Conservation (phyloP, 805 yeast genomes). For the Zygosaccharomyces siamensis region DNA sequence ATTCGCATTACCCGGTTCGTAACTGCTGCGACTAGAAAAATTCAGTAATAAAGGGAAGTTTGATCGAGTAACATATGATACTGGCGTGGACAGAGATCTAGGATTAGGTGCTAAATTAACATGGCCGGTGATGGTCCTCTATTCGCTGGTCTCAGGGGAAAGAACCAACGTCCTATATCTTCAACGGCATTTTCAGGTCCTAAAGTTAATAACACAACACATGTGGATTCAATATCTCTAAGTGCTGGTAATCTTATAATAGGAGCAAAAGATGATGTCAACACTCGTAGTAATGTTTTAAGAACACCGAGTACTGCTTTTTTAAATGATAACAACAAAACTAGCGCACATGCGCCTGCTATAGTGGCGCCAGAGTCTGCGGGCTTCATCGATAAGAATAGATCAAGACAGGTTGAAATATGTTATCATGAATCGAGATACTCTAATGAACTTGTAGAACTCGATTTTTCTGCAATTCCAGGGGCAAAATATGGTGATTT, state of each 20-base stretch:
- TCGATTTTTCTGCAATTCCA: constrained; percentile 56
- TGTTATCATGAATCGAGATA: constrained; percentile 62
- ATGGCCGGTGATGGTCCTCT: constrained; percentile 17
- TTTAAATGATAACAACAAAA: background rate
- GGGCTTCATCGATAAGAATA: constrained; percentile 6
- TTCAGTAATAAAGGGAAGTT: background rate
- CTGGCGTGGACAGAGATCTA: background rate
- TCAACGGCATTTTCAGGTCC: constrained; percentile 8
- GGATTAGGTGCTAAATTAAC: background rate
- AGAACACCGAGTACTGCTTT: background rate
- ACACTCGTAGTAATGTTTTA: background rate
- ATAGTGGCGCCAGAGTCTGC: background rate
- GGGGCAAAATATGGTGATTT: constrained; percentile 70
- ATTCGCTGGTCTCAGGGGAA: constrained; percentile 20
- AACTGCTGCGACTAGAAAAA: background rate
- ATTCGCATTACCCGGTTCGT: constrained; percentile 4
- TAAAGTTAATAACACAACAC: constrained; percentile 19
- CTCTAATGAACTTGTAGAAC: constrained; percentile 52
- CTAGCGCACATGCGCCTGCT: background rate
- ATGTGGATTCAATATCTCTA: constrained; percentile 26
- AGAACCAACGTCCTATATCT: constrained; percentile 13
- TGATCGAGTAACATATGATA: background rate
- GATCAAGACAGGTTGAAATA: constrained; percentile 22
- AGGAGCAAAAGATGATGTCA: constrained; percentile 17
- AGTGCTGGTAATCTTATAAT: constrained; percentile 27